Evolutionary conservation across 768 basidiomycete species (phyloP), one percentile per base, ranked within the genome.

Genomic region (Lentinula guzmanii): DNA sequence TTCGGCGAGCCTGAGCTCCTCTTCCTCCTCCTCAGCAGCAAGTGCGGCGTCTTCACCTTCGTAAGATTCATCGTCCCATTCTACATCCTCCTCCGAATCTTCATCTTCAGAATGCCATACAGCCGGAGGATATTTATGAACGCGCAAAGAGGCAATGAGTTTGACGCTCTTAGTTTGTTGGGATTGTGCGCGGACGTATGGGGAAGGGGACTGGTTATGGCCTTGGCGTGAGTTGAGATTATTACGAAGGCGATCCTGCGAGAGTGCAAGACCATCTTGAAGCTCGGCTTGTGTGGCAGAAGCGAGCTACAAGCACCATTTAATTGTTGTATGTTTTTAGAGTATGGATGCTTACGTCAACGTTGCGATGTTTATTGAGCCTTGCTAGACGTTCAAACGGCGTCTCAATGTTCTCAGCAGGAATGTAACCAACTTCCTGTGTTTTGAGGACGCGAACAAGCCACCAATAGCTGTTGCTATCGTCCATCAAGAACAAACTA

Each of bases 381-480:
- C 97, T 79, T 0, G 97, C 97, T 5, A 98, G 83, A 39, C 97
- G 84, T 71, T 99, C 97, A 68, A 94, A 97, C 0, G 97, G 97
- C 0, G 97, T 99, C 73, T 99, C 97, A 66, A 99, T 98, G 72
- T 98, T 98, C 76, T 99, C 97, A 0, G 97, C 97, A 16, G 97
- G 97, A 54, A 99, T 98, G 72, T 99, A 99, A 0, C 97, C 97
- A 15, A 99, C 93, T 69, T 97, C 95, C 74, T 98, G 95, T 7
- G 96, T 98, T 77, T 98, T 98, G 65, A 99, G 86, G 8, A 99
- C 97, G 52, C 95, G 86, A 7, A 99, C 96, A 54, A 98, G 90
- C 97, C 97, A 98, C 97, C 97, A 98, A 76, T 99, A 99, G 74
- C 92, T 93, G 74, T 99, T 98, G 61, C 89, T 93, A 73, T 99